A percentile compares a stretch with the other conserved stretches of the same genome.
Conservation (phyloP, 1,139 yeast species). For the Blastobotrys aristatus region DNA sequence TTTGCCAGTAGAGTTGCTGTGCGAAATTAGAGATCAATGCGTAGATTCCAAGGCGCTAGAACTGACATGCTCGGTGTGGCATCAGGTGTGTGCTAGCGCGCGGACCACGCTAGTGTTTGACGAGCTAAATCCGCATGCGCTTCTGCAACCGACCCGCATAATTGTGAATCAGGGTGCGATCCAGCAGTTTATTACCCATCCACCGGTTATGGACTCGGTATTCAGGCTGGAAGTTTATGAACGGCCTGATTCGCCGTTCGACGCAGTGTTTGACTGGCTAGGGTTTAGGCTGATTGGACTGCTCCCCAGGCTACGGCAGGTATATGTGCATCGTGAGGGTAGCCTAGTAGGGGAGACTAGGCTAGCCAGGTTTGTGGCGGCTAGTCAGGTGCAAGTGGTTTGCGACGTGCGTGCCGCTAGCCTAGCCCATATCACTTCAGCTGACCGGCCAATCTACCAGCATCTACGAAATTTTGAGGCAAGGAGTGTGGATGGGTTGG, state of each 20-base stretch:
- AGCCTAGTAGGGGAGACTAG: neutral
- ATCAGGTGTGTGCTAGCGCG: neutral
- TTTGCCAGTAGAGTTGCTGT: neutral
- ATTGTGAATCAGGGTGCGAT: neutral
- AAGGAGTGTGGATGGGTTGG: neutral
- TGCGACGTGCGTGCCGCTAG: neutral
- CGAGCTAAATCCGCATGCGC: neutral
- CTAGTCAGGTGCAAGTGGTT: neutral
- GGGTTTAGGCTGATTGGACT: neutral
- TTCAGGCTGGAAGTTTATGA: neutral
- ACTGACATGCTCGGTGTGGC: neutral
- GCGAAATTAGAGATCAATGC: neutral
- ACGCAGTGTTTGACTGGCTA: neutral
- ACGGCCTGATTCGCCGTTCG: neutral
- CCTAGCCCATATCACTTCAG: neutral
- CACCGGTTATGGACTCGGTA: no score
- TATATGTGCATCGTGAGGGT: neutral
- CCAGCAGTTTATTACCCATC: neutral
- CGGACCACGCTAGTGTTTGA: slow-evolving; percentile 1
- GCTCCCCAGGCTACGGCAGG: neutral
- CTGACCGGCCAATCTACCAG: neutral
- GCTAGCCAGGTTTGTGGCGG: neutral
- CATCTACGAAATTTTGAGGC: neutral
- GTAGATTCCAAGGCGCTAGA: neutral
- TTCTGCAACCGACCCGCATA: neutral